These are phyloP conservation scores for Penicillium parvum DNA, from an alignment of 495 filamentous ascomycete species.

Conservation along the genomic window DNA sequence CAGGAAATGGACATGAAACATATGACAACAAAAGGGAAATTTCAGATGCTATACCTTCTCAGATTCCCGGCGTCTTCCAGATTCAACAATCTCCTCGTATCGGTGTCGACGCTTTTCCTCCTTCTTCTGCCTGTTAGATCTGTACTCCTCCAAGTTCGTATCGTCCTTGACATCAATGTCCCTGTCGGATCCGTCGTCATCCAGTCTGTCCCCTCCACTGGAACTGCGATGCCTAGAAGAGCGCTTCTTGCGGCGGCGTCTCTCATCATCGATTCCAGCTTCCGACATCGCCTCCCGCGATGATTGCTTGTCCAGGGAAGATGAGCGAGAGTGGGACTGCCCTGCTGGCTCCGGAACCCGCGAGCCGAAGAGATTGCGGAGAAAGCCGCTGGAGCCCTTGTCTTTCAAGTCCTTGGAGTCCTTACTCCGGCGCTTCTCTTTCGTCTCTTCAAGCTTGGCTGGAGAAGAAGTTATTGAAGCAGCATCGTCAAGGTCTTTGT, in stretches of 20 bases:
- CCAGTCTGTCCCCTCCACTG: constrained; percentile 26
- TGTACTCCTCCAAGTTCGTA: constrained; percentile 33
- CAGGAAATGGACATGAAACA: constrained; percentile 22
- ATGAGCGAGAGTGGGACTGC: constrained; percentile 28
- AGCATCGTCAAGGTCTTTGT: constrained; percentile 27
- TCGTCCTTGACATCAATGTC: constrained; percentile 23
- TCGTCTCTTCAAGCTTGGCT: constrained; percentile 25
- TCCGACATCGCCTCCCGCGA: constrained; percentile 40
- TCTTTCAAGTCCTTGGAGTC: constrained; percentile 33
- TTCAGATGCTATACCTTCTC: constrained; percentile 47
- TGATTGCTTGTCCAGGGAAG: constrained; percentile 31
- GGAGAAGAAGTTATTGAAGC: constrained; percentile 34
- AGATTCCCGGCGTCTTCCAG: constrained; percentile 28
- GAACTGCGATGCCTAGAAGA: constrained; percentile 35
- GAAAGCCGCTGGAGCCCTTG: constrained; percentile 31
- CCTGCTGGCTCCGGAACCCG: constrained; percentile 31
- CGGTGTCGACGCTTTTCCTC: constrained; percentile 38
- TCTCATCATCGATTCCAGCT: constrained; percentile 35
- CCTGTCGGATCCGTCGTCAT: constrained; percentile 24
- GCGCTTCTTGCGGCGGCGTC: constrained; percentile 42
- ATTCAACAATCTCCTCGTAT: constrained; percentile 37
- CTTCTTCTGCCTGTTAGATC: constrained; percentile 34
- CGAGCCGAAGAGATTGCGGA: constrained; percentile 39
- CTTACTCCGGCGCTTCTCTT: constrained; percentile 26
- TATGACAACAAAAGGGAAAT: constrained; percentile 27